A percentile compares a stretch with the other conserved stretches of the same genome.
Conservation (phyloP, 208 protist species). For the Leishmania mexicana region DNA sequence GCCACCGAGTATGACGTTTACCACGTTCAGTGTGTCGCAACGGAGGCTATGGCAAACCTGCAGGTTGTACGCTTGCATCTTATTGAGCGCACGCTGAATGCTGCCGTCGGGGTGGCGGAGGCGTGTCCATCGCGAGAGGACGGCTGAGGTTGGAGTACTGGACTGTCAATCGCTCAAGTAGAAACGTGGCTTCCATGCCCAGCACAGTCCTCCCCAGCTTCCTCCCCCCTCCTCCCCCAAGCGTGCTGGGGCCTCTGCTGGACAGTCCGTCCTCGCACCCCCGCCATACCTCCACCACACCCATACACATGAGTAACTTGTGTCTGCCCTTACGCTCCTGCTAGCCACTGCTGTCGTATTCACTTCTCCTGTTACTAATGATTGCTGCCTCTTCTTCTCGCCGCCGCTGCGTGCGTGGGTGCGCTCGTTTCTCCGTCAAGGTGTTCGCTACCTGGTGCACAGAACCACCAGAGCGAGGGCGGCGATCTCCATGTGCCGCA, state of each 20-base stretch:
- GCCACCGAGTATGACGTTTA: conserved; percentile 9
- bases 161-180: neutral
- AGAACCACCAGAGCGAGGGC: neutral
- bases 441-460: neutral
- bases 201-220: neutral
- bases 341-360: neutral
- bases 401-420: neutral
- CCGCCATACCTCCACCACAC: neutral
- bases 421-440: neutral
- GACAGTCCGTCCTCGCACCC: neutral
- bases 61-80: conserved; percentile 11
- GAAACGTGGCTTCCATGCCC: neutral
- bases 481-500: neutral
- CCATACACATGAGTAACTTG: neutral
- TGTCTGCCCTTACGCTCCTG: neutral
- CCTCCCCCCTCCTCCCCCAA: neutral
- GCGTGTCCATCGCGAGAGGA: neutral
- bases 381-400: neutral
- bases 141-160: neutral
- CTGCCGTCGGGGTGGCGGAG: neutral
- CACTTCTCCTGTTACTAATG: neutral
- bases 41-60: conserved; percentile 15
- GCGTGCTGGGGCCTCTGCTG: neutral
- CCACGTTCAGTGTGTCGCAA: conserved; percentile 11
- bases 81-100: conserved; percentile 4